Evolutionary conservation across 2,329 filamentous ascomycete genomes (phyloP).

Genomic region (Colletotrichum gigasporum): DNA sequence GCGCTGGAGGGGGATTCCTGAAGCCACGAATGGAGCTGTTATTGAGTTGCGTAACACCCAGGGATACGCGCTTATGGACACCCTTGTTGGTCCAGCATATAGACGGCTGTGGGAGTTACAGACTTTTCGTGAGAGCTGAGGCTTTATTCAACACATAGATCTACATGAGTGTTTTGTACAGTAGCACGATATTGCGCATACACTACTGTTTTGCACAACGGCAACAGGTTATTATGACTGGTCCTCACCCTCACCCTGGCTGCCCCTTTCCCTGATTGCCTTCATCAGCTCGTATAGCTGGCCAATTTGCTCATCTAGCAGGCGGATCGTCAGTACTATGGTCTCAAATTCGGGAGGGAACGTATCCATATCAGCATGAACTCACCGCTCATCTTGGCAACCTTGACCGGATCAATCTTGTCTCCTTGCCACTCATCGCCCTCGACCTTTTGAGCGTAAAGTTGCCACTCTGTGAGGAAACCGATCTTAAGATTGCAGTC

Average conservation of each 20-base stretch:
- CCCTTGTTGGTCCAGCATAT: too few relatives aligned
- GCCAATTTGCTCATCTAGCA: slow-evolving; percentile 85
- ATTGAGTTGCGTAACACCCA: too few relatives aligned
- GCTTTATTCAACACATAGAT: too few relatives aligned
- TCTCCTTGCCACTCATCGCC: slow-evolving; percentile 86
- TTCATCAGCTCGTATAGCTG: slow-evolving; percentile 96
- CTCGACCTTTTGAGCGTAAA: slow-evolving; percentile 92
- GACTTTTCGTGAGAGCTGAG: too few relatives aligned
- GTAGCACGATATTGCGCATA: too few relatives aligned
- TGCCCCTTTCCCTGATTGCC: slow-evolving; percentile 66
- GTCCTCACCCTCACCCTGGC: slow-evolving; percentile 35
- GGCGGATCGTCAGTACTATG: not conserved
- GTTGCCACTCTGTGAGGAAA: slow-evolving; percentile 95
- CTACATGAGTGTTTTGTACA: too few relatives aligned
- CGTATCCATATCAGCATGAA: slow-evolving; percentile 33
- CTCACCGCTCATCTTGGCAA: slow-evolving; percentile 94
- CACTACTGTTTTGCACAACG: too few relatives aligned
- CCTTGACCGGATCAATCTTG: slow-evolving; percentile 82
- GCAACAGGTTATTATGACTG: slow-evolving; percentile 34
- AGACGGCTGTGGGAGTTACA: too few relatives aligned
- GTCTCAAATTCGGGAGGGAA: not conserved
- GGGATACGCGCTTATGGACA: too few relatives aligned
- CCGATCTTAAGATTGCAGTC: slow-evolving; percentile 71
- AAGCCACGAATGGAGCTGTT: too few relatives aligned
- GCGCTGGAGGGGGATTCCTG: slow-evolving; percentile 45